Conservation (phyloP, 768 basidiomycete species). For the Obba rivulosa region DNA sequence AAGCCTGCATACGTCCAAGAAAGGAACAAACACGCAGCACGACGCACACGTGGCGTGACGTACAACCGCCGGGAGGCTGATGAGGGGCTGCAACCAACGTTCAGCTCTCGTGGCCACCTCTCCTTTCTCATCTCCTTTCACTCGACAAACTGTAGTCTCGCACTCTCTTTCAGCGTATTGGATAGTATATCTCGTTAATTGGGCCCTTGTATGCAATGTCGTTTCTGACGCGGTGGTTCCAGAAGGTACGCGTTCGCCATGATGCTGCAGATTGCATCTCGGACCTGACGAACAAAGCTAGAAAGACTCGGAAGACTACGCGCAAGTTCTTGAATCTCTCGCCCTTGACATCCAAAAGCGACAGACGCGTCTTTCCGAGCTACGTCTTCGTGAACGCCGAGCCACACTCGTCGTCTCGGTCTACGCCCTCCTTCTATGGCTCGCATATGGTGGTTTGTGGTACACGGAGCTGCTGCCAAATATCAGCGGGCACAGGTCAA, state of each 20-base stretch:
- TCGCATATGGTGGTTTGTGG: slow-evolving; percentile 68
- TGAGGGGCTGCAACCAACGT: too few species aligned
- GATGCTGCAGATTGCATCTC: neutral
- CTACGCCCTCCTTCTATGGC: slow-evolving; percentile 73
- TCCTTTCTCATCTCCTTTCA: too few species aligned
- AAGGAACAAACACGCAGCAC: too few species aligned
- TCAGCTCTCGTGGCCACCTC: too few species aligned
- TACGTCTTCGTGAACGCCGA: slow-evolving; percentile 79
- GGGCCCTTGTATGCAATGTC: neutral
- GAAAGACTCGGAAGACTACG: slow-evolving; percentile 70
- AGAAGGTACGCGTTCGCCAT: slow-evolving; percentile 10
- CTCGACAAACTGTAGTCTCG: too few species aligned
- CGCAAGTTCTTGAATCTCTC: slow-evolving; percentile 62
- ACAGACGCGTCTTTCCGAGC: slow-evolving; percentile 70
- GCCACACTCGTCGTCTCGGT: slow-evolving; percentile 72
- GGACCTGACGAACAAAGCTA: slow-evolving; percentile 10
- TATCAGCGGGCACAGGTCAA: slow-evolving; percentile 22
- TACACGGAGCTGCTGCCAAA: slow-evolving; percentile 55
- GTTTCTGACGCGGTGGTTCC: slow-evolving; percentile 16
- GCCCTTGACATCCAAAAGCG: slow-evolving; percentile 68
- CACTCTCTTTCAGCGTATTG: too few species aligned
- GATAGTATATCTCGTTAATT: too few species aligned
- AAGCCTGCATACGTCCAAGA: too few species aligned
- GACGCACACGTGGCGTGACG: too few species aligned
- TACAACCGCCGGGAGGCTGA: too few species aligned